Evolutionary conservation across 345 rosid species (phyloP).

Genomic region (Trapa incisa): DNA sequence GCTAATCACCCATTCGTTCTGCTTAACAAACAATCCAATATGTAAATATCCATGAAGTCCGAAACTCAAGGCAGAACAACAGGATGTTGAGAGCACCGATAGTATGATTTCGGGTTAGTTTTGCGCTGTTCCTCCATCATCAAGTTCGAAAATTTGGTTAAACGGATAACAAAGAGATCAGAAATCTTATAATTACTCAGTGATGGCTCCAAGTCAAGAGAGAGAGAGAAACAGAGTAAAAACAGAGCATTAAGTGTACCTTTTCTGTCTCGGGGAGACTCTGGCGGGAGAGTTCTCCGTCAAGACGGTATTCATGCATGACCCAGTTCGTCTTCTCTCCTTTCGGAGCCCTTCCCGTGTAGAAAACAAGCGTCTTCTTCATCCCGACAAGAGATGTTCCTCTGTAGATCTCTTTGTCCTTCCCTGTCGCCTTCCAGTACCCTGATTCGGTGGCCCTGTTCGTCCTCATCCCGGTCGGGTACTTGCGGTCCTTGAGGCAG

Average conservation of each 20-base stretch:
- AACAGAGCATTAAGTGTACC: constrained; percentile 19
- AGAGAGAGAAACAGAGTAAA: no score
- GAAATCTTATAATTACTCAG: no score
- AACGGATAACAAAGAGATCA: no score
- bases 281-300: constrained; percentile 57
- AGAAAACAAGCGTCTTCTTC: constrained; percentile 91
- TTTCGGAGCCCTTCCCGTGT: constrained; percentile 25
- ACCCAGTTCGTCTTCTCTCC: constrained; percentile 74
- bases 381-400: constrained; percentile 76
- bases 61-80: no score
- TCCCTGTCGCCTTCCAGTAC: constrained; percentile 53
- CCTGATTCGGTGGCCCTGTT: constrained; percentile 50
- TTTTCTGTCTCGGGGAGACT: constrained; percentile 72
- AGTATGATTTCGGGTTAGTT: no score
- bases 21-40: no score
- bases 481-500: constrained; percentile 79
- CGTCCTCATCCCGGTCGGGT: constrained; percentile 81
- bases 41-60: no score
- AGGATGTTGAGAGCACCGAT: no score
- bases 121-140: no score
- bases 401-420: constrained; percentile 68
- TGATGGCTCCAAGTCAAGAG: no score
- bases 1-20: no score
- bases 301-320: constrained; percentile 80
- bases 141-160: no score